Evolutionary conservation across 2,329 filamentous ascomycete species (phyloP), one percentile per base, ranked within the genome.

Genomic region (Plenodomus tracheiphilus): DNA sequence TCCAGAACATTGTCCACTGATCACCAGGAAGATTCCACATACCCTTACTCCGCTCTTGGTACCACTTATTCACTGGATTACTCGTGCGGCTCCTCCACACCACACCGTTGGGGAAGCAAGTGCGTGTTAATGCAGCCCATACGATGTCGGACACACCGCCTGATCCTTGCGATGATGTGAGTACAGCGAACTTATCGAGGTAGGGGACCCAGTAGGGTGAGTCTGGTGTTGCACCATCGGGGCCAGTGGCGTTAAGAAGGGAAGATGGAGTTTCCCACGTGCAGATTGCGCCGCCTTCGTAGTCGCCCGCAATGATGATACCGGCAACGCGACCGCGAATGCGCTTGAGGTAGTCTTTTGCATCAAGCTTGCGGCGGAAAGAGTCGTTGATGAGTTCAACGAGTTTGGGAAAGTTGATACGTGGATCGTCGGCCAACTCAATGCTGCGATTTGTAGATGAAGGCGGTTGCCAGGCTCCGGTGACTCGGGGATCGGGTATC

Each of bases 1-100:
- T 99, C 92, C 94, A 99, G 67, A 99, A 99, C 91, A 97, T 97
- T 3, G 91, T 91, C 94, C 94, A 99, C 60, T 92, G 87, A 39
- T 83, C 89, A n/a, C 83, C 85, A 0, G 82, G 79, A 32, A 99
- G 75, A 74, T 95, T 94, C 81, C 86, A 88, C 2, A 86, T 92
- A 0, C 94, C 94, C 40, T 83, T 77, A 2, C 89, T 90, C 40
- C 94, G 81, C 74, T 99, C 94, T 74, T 97, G 97, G 71, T 99
- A 99, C 94, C 94, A 99, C 70, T 97, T 97, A 69, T 99, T 99
- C 4, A 99, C 94, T 0, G 92, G 93, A 66, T 99, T 97, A 68
- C 92, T 85, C 65, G 87, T 88, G 43, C 94, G 80, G 68, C 89
- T 95, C 47, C 92, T 81, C 94, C 94, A 99, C 66, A 92, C 95